These are phyloP conservation scores for Xylariaceae sp. DNA, from an alignment of 2,329 filamentous ascomycete species.

Conservation along the genomic window DNA sequence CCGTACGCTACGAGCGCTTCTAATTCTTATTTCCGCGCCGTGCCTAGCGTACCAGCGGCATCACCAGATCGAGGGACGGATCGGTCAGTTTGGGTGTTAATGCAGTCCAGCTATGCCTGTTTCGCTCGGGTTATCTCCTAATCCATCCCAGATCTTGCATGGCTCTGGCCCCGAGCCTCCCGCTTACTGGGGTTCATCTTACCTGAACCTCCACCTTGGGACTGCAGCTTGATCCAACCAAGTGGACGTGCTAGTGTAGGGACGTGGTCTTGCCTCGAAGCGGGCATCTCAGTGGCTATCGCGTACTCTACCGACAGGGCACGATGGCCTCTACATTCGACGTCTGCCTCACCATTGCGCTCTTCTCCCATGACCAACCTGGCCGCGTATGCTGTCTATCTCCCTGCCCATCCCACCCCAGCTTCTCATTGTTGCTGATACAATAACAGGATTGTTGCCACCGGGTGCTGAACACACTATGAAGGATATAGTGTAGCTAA, in stretches of 20 bases:
- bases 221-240: conserved; percentile 15
- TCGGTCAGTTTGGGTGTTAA: conserved; percentile 2
- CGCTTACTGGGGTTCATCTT: conserved; percentile 16
- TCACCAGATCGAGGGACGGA: conserved; percentile 15
- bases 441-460: neutral
- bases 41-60: conserved; percentile 16
- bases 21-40: neutral
- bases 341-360: neutral
- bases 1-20: no score
- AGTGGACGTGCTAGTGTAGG: conserved; percentile 1
- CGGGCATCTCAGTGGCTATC: neutral
- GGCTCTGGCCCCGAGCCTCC: conserved; percentile 14
- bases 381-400: no score
- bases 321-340: neutral
- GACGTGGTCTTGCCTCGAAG: neutral
- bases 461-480: neutral
- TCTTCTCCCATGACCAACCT: neutral
- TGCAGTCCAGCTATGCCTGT: neutral
- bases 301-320: neutral
- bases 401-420: no score
- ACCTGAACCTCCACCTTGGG: conserved; percentile 8
- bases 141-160: conserved; percentile 21
- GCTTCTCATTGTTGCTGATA: no score
- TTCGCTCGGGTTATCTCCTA: neutral
- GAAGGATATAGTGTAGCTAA: no score